Evolutionary conservation across 441 rosid species (phyloP).

Genomic region (Arabidopsis hybrid): DNA sequence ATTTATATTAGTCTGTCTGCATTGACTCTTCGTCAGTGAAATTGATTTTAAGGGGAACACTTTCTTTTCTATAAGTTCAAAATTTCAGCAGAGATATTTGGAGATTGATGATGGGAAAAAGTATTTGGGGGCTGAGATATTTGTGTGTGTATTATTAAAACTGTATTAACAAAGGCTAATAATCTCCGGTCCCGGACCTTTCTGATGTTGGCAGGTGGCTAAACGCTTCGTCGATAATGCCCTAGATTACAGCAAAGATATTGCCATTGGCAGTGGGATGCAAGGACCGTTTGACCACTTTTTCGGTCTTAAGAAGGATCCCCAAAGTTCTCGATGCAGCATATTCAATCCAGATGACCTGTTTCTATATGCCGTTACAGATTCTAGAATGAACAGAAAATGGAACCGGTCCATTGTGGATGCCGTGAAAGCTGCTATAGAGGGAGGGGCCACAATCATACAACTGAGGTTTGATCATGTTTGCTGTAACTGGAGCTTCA

Average conservation of each 20-base stretch:
- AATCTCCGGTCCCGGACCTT: constrained; percentile 1
- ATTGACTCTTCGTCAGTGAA: background rate
- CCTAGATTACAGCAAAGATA: constrained; percentile 82
- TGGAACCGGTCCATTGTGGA: constrained; percentile 79
- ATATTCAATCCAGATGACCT: constrained; percentile 67
- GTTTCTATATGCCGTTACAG: constrained; percentile 90
- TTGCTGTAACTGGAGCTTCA: constrained; percentile 1
- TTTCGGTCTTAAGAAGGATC: constrained; percentile 58
- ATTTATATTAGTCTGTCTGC: background rate
- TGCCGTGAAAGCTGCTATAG: constrained; percentile 78
- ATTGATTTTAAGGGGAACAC: background rate
- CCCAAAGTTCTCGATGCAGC: constrained; percentile 46
- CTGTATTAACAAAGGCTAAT: constrained; percentile 13
- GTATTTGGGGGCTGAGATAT: constrained; percentile 10
- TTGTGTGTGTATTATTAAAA: background rate
- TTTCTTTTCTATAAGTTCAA: background rate
- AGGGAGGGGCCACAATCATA: constrained; percentile 92
- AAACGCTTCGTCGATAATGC: constrained; percentile 68
- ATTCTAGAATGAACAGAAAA: constrained; percentile 79
- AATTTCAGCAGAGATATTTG: background rate
- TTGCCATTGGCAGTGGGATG: constrained; percentile 79
- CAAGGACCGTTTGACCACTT: constrained; percentile 98
- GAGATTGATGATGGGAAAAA: constrained; percentile 6
- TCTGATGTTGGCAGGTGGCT: constrained; percentile 64
- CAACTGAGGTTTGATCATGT: constrained; percentile 71